phyloP scores from a whole-genome alignment of 2,329 filamentous ascomycete species.

The Claviceps sp. region DNA sequence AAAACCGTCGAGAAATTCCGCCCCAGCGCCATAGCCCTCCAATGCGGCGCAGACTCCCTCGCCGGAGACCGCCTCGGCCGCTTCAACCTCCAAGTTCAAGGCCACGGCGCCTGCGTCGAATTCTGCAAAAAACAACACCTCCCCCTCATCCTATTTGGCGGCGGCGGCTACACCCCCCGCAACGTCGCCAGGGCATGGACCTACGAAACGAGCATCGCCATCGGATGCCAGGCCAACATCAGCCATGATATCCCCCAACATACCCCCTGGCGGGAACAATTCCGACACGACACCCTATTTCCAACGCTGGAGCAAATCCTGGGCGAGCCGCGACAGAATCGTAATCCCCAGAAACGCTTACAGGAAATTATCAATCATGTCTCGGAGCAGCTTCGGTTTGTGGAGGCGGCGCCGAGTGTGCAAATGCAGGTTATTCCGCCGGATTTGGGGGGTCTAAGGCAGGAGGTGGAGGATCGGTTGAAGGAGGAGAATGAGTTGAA shows the following conservation, averaged over 20 bases:
- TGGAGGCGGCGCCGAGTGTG: conserved; percentile 74
- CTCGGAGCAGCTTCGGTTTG: conserved; percentile 73
- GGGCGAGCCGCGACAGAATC: conserved; percentile 58
- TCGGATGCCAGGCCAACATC: conserved; percentile 59
- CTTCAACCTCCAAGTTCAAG: conserved; percentile 93
- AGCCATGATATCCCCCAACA: conserved; percentile 61
- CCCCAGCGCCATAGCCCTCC: conserved; percentile 83
- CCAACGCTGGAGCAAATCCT: conserved; percentile 66
- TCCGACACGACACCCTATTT: conserved; percentile 77
- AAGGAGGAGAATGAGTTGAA: conserved; percentile 50
- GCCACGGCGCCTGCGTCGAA: conserved; percentile 80
- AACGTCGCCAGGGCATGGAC: conserved; percentile 97
- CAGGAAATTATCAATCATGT: conserved; percentile 65
- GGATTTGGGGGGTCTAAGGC: conserved; percentile 54
- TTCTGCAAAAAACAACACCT: conserved; percentile 72
- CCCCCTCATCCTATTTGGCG: conserved; percentile 81
- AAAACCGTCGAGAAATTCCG: conserved; percentile 69
- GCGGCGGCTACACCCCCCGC: conserved; percentile 88
- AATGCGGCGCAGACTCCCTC: conserved; percentile 90
- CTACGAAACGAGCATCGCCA: conserved; percentile 86
- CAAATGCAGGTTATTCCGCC: conserved; percentile 72
- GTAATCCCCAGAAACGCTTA: conserved; percentile 65
- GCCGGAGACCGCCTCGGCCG: conserved; percentile 86
- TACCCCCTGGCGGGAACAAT: conserved; percentile 77
- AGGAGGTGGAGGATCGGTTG: conserved; percentile 54